Evolutionary conservation across 202 grass and related monocot species (phyloP).

Genomic region (Schoenoplectus tabernaemontani): DNA sequence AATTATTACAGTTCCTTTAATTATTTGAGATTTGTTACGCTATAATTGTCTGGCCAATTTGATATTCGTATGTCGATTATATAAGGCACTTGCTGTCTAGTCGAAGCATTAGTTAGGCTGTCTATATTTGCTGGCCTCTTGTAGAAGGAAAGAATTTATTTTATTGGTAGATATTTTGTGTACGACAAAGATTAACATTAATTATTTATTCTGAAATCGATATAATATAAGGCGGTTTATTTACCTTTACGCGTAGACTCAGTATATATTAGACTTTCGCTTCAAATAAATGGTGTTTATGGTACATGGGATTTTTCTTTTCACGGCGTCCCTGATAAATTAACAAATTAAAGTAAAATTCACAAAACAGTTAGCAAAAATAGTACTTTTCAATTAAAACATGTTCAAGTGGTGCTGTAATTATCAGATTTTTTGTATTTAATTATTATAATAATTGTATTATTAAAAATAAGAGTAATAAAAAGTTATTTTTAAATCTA

Average conservation of each 20-base stretch:
- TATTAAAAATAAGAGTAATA: no score
- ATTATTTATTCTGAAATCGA: neutral
- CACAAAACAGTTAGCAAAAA: no score
- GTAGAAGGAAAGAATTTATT: neutral
- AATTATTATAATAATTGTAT: no score
- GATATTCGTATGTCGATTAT: neutral
- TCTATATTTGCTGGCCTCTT: neutral
- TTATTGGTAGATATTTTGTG: neutral
- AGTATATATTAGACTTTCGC: neutral
- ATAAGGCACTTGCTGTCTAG: neutral
- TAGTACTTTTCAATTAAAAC: neutral
- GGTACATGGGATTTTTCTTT: neutral
- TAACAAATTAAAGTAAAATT: neutral
- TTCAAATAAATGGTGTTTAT: neutral
- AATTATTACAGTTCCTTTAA: neutral
- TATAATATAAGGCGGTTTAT: neutral
- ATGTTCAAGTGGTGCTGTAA: neutral
- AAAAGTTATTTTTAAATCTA: no score
- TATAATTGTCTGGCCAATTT: constrained; percentile 11
- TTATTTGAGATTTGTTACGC: neutral
- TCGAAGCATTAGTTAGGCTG: neutral
- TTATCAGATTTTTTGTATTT: no score
- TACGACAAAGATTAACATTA: neutral
- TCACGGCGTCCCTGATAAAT: neutral
- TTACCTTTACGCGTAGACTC: neutral